These are phyloP conservation scores for Ambrosia artemisiifolia DNA, from an alignment of 129 eudicot species.

Conservation along the genomic window DNA sequence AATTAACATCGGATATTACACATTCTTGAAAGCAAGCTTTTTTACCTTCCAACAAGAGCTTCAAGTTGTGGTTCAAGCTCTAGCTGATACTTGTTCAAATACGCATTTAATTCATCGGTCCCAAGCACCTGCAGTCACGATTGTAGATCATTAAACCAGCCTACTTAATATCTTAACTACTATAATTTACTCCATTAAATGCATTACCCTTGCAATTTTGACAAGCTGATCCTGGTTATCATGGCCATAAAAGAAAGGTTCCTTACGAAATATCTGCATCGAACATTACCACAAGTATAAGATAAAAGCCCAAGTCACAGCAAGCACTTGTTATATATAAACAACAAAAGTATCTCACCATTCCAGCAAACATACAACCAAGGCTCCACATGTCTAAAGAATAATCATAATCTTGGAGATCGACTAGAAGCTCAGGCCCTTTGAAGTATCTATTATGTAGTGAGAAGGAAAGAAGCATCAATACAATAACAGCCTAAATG, in stretches of 20 bases:
- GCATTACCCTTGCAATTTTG: conserved; percentile 91
- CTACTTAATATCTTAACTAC: conserved; percentile 9
- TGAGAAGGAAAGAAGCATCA: conserved; percentile 2
- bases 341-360: conserved; percentile 49
- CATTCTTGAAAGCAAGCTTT: neutral
- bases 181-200: neutral
- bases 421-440: conserved; percentile 99
- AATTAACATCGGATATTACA: neutral
- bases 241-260: conserved; percentile 99
- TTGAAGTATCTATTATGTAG: conserved; percentile 79
- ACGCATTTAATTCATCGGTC: conserved; percentile 95
- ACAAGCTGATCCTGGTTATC: conserved; percentile 99
- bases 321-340: neutral
- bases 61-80: conserved; percentile 98
- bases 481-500: neutral
- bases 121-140: conserved; percentile 77
- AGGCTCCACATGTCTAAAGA: conserved; percentile 99
- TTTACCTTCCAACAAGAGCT: conserved; percentile 97
- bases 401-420: conserved; percentile 97
- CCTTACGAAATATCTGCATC: conserved; percentile 92
- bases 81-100: conserved; percentile 80
- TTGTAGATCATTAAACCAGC: neutral
- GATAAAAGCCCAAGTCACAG: neutral
- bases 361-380: conserved; percentile 99
- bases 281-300: neutral